Evolutionary conservation across 306 rosid genomes (phyloP).

Genomic region (Vachellia collinsii): DNA sequence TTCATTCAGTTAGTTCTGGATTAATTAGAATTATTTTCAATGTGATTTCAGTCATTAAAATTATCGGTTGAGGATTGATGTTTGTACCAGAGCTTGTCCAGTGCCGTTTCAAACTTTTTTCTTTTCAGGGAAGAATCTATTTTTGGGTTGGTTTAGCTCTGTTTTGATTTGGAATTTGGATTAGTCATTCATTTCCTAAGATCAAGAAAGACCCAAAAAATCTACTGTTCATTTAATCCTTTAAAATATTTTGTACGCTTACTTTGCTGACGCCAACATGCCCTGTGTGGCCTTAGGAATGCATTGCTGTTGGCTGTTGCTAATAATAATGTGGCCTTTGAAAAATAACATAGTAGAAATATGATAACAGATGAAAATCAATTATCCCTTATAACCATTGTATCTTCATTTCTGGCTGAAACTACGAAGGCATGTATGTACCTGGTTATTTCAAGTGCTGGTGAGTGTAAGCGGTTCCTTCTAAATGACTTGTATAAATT

Average conservation of each 20-base stretch:
- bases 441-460: conserved; percentile 4
- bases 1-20: not conserved
- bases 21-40: not conserved
- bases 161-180: not conserved
- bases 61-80: not conserved
- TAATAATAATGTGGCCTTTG: conserved; percentile 20
- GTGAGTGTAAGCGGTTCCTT: not conserved
- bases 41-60: not conserved
- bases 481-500: conserved; percentile 6
- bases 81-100: not conserved
- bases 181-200: not conserved
- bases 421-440: not conserved
- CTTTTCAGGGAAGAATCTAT: not conserved
- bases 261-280: not conserved
- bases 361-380: conserved; percentile 1
- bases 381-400: not conserved
- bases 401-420: not conserved
- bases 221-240: not conserved
- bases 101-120: not conserved
- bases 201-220: not conserved
- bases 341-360: conserved; percentile 8
- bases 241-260: not conserved
- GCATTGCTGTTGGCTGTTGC: not conserved
- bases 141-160: conserved; percentile 1
- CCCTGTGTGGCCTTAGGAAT: not conserved